Evolutionary conservation across 768 basidiomycete species (phyloP).

Genomic region (Mycena sanguinolenta): DNA sequence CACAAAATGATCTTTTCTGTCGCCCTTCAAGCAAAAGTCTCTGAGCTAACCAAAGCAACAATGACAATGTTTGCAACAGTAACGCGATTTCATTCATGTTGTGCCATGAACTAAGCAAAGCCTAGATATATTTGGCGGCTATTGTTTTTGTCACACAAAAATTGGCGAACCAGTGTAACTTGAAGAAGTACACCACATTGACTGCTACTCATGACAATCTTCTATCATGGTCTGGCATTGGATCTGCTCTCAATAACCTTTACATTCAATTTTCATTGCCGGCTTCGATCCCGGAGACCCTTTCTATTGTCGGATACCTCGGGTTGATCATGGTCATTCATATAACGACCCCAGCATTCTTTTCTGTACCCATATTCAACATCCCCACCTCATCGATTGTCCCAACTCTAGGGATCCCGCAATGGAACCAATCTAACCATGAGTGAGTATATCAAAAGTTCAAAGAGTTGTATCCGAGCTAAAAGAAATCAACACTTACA

Average conservation of each 20-base stretch:
- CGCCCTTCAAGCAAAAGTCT: neutral
- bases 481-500: neutral
- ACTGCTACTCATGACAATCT: slow-evolving; percentile 10
- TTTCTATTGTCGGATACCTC: neutral
- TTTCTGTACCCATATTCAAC: slow-evolving; percentile 3
- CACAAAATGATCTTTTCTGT: neutral
- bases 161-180: neutral
- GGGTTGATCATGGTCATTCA: neutral
- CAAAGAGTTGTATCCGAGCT: neutral
- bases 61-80: neutral
- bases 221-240: slow-evolving; percentile 1
- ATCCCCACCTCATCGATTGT: neutral
- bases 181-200: neutral
- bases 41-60: neutral
- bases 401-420: neutral
- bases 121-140: slow-evolving; percentile 4
- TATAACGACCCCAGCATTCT: slow-evolving; percentile 2
- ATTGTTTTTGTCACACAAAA: slow-evolving; percentile 5
- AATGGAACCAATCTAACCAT: slow-evolving; percentile 5
- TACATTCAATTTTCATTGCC: slow-evolving; percentile 1
- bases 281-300: neutral
- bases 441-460: neutral
- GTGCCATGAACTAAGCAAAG: neutral
- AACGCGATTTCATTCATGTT: neutral
- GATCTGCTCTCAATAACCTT: neutral